Base-by-base conservation (phyloP, 306 rosid genomes). In the Hippophae gyantsensis region DNA sequence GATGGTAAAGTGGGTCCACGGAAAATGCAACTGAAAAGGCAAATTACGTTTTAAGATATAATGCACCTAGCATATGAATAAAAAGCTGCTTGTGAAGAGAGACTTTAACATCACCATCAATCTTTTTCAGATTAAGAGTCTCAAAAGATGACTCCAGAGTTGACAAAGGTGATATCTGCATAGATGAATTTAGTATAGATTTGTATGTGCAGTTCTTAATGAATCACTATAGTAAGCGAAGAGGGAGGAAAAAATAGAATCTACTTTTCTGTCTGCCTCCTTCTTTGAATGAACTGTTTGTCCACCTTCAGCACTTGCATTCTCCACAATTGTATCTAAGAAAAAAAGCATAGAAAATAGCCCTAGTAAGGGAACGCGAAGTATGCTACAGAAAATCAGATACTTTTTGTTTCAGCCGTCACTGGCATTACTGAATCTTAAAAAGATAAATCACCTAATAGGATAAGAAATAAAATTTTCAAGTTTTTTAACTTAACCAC, bases 1-100 rank as follows among this genome's bases (percentile, higher is more conserved):
- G 94, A 71, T 86, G 94, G 75, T 88, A 92, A 56, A 92, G 96
- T 10, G 96, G 99, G 72, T 92, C 99, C 76, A 92, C 93, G 1
- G 89, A 77, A 73, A 92, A 92, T 65, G 99, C 95, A 75, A 87
- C 96, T 92, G 90, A 63, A 78, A 82, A 51, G 43, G 46, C 65
- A 68, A 51, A 67, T 11, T 65, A 73, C 68, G 53, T 56, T 61
- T 66, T 25, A 64, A 72, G 64, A 79, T 55, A 72, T 56, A 38
- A 57, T 64, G 44, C 59, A 65, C 52, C 52, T 45, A 67, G 45
- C 57, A 43, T 65, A 58, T 62, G 71, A 65, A 62, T 52, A 64
- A 32, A 71, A 65, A 69, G 50, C 64, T 53, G 66, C 60, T 42
- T 58, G 52, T 48, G 14, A 60, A 47, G 52, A 62, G 13, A 57